These are phyloP conservation scores for Ambrosiella xylebori DNA, from an alignment of 2,329 filamentous ascomycete genomes.

Conservation along the genomic window DNA sequence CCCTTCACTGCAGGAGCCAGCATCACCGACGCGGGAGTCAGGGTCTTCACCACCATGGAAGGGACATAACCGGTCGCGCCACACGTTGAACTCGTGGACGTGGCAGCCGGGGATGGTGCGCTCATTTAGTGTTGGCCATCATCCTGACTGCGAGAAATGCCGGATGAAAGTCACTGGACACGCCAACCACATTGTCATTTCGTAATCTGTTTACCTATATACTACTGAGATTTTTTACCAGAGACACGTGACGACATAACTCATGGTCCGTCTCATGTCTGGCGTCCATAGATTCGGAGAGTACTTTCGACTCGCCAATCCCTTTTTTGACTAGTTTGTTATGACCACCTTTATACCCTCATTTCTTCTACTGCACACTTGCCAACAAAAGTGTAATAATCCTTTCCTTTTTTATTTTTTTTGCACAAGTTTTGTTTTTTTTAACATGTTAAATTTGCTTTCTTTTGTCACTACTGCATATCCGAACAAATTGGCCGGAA, in stretches of 20 bases:
- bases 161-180: conserved; percentile 57
- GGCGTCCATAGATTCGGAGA: too few species aligned
- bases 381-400: neutral
- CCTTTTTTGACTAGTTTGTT: neutral
- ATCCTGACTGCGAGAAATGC: conserved; percentile 65
- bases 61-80: conserved; percentile 40
- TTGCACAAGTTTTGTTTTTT: neutral
- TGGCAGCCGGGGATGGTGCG: conserved; percentile 47
- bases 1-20: conserved; percentile 18
- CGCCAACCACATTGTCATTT: conserved; percentile 63
- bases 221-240: too few species aligned
- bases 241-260: too few species aligned
- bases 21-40: conserved; percentile 19
- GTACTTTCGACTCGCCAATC: too few species aligned
- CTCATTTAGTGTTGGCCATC: conserved; percentile 62
- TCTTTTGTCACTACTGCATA: neutral
- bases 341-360: conserved; percentile 14
- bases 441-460: neutral
- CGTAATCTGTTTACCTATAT: conserved; percentile 17
- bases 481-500: neutral
- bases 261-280: too few species aligned
- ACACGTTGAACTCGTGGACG: conserved; percentile 44
- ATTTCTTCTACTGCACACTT: conserved; percentile 1
- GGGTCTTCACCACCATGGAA: conserved; percentile 28
- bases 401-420: neutral